Base-by-base conservation (phyloP, 257 asterid species). In the Nicotiana paniculata region DNA sequence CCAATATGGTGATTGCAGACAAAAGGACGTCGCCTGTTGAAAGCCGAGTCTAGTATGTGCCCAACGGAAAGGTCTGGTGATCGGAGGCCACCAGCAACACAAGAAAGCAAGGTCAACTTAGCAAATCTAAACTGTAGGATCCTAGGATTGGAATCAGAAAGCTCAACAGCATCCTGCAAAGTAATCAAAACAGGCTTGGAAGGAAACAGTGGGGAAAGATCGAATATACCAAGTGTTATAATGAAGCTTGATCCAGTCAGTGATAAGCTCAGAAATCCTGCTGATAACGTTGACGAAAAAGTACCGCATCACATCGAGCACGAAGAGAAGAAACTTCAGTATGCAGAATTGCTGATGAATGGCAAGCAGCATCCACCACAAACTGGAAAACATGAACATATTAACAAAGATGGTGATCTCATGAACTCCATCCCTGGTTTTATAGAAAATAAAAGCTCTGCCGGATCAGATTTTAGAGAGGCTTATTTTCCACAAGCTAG, bases 1-100 rank as follows among this genome's bases (percentile, higher is more conserved):
- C 61, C 26, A 75, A 48, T 75, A 51, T 75, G 79, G 21, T 64
- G 39, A 59, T 72, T 89, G 93, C 96, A 96, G 99, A 89, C 95
- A 84, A 94, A 94, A 88, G 82, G 84, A 51, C 67, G 72, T 61
- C 59, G 83, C 82, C 80, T 83, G 85, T 74, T 92, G 87, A 87
- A 80, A 82, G 81, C 79, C 70, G 85, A 86, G 67, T 51, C 84
- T 26, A 85, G 77, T 76, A 83, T 86, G 75, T 82, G 84, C 83
- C 89, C 87, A 35, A 77, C 87, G 79, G 86, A 80, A 55, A 86
- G 83, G 69, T 85, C 87, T 86, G 90, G 88, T 74, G 80, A 46
- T 81, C 65, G 81, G 85, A 90, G 84, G 84, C 82, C 86, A 68
- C 85, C 70, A 51, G 88, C 85, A 65, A 79, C 79, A 35, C 83